A percentile compares a stretch with the other conserved stretches of the same genome.
These are phyloP conservation scores for Picochlorum sp. DNA, from an alignment of 139 green algal genomes.

Conservation along the genomic window DNA sequence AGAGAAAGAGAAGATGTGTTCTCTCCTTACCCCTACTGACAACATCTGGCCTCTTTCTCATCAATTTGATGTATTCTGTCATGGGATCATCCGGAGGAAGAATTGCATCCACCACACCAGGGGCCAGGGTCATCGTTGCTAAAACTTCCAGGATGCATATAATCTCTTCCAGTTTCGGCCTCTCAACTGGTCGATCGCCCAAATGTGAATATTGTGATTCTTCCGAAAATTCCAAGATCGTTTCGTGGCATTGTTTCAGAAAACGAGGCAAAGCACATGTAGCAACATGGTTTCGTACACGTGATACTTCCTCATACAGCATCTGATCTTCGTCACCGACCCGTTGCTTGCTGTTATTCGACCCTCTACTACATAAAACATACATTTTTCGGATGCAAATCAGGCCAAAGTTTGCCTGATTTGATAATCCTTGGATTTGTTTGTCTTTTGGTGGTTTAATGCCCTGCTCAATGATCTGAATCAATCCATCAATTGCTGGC, in stretches of 20 bases:
- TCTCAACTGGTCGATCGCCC: background rate
- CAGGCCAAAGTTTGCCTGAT: slow-evolving; percentile 52
- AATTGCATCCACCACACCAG: slow-evolving; percentile 31
- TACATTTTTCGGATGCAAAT: slow-evolving; percentile 77
- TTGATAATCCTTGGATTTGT: slow-evolving; percentile 19
- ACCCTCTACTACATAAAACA: slow-evolving; percentile 62
- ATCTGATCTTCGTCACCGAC: background rate
- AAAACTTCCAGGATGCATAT: slow-evolving; percentile 46
- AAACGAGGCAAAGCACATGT: slow-evolving; percentile 62
- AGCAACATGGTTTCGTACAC: slow-evolving; percentile 40
- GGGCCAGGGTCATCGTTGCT: slow-evolving; percentile 32
- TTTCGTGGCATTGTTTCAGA: slow-evolving; percentile 43
- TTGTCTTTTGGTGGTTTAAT: slow-evolving; percentile 13
- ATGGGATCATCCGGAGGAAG: slow-evolving; percentile 7
- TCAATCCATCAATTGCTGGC: slow-evolving; percentile 40
- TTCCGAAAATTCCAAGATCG: slow-evolving; percentile 30
- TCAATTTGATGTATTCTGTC: slow-evolving; percentile 7
- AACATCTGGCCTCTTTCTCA: slow-evolving; percentile 13
- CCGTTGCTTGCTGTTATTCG: slow-evolving; percentile 7
- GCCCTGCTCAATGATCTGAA: slow-evolving; percentile 55
- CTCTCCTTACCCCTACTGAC: slow-evolving; percentile 21
- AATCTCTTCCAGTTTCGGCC: slow-evolving; percentile 28
- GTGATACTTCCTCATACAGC: background rate
- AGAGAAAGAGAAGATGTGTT: slow-evolving; percentile 50
- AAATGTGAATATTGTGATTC: slow-evolving; percentile 2